Conservation (phyloP, 73 alveolate genomes). For the Chromera velia region DNA sequence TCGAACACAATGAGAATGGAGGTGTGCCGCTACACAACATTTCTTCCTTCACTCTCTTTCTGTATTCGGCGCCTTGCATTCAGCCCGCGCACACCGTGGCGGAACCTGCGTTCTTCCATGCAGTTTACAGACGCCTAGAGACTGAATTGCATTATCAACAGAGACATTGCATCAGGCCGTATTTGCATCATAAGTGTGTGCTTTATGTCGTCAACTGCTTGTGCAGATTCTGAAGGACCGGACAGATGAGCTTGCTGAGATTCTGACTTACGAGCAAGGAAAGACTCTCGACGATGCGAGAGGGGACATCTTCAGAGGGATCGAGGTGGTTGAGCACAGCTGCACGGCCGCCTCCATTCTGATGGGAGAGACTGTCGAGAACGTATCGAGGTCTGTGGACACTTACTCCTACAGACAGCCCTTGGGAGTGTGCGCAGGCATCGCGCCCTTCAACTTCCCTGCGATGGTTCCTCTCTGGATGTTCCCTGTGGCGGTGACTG, state of each 20-base stretch:
- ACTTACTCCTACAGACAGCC: slow-evolving; percentile 81
- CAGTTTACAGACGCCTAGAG: too few species aligned
- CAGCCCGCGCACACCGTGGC: too few species aligned
- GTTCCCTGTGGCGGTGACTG: slow-evolving; percentile 81
- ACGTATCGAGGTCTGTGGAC: slow-evolving; percentile 78
- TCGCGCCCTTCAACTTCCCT: slow-evolving; percentile 89
- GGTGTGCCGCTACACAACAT: too few species aligned
- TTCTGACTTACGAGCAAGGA: slow-evolving; percentile 76
- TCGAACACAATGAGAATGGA: too few species aligned
- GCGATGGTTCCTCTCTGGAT: slow-evolving; percentile 89
- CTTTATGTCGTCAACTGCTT: too few species aligned
- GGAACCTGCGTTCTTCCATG: too few species aligned
- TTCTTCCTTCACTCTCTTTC: too few species aligned
- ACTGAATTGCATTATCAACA: too few species aligned
- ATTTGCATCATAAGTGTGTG: too few species aligned
- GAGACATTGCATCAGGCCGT: too few species aligned
- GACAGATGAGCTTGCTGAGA: slow-evolving; percentile 59
- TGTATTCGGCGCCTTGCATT: too few species aligned
- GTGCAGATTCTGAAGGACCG: slow-evolving; percentile 44
- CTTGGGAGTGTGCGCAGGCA: slow-evolving; percentile 85
- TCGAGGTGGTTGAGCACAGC: slow-evolving; percentile 77
- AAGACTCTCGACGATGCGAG: slow-evolving; percentile 83
- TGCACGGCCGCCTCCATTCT: slow-evolving; percentile 16
- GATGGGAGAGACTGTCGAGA: slow-evolving; percentile 66
- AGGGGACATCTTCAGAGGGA: slow-evolving; percentile 88